phyloP scores from a whole-genome alignment of 2,329 filamentous ascomycete species.

The Leptographium radiaticola region DNA sequence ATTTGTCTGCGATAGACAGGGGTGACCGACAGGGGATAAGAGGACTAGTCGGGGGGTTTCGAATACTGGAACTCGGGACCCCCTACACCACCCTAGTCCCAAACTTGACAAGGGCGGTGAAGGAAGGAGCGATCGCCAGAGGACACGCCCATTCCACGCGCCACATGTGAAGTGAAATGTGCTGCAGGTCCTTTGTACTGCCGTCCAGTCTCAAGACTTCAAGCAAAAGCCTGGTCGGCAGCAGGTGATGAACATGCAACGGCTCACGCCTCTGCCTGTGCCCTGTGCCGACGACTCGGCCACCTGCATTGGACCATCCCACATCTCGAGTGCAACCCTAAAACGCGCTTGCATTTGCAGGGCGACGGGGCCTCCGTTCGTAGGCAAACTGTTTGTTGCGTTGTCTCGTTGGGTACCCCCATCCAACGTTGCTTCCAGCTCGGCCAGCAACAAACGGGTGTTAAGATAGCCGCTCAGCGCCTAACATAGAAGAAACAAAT shows the following conservation, averaged over 20 bases:
- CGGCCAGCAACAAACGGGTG: background rate
- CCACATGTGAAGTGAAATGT: background rate
- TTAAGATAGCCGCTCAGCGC: background rate
- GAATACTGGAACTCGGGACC: slow-evolving; percentile 11
- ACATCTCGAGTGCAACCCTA: slow-evolving; percentile 5
- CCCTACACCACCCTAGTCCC: slow-evolving; percentile 5
- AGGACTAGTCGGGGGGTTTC: slow-evolving; percentile 8
- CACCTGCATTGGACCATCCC: slow-evolving; percentile 5
- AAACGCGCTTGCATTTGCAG: background rate
- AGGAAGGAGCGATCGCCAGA: slow-evolving; percentile 1
- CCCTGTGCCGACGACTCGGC: background rate
- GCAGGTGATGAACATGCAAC: background rate
- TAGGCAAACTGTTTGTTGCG: too few relatives aligned
- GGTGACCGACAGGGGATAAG: slow-evolving; percentile 1
- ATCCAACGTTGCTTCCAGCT: background rate
- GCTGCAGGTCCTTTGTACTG: background rate
- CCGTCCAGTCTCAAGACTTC: background rate
- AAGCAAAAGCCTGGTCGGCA: background rate
- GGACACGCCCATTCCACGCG: background rate
- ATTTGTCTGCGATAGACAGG: slow-evolving; percentile 29
- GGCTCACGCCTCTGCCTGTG: background rate
- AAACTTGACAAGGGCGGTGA: slow-evolving; percentile 10
- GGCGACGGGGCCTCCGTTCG: background rate
- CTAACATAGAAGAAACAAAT: background rate
- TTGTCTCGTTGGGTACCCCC: too few relatives aligned